Evolutionary conservation across 108 stramenopile genomes (phyloP), one percentile per base, ranked within the genome.

Genomic region (Skeletonema potamos): DNA sequence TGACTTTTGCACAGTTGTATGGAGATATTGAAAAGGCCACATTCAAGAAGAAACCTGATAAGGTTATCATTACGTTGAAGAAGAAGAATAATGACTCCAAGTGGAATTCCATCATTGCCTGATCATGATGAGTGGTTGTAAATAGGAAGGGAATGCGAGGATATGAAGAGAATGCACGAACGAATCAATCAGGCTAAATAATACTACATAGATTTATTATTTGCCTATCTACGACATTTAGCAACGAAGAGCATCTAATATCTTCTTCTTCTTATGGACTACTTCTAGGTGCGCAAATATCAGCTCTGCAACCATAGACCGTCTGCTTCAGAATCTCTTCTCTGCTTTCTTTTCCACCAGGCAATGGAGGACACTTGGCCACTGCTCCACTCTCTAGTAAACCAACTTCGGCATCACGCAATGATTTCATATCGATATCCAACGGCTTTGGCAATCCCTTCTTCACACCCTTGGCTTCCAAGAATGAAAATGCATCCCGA

Each of bases 331-430:
- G 29, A 44, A 93, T 87, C 55, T 93, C 90, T 37, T 79, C 89
- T 62, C 92, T 76, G n/a, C 82, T 81, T 27, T 73, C 68, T 22
- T 83, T 62, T 3, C 92, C 92, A 17, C 92, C 92, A 6, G 88
- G 87, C 48, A 87, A 56, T 0, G 92, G 90, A 57, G 92, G 90
- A 44, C 81, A 82, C 46, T 68, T 79, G 2, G 83, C 85, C 44
- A 96, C 87, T 20, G 92, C 90, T 5, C 96, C 94, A 27, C 79
- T 84, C 54, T 82, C 89, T 18, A 96, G 41, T 82, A 97, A 61
- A 41, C 76, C 73, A 43, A 73, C 84, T 71, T 97, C 93, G 20
- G 90, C 90, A 59, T 94, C 94, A 24, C 74, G 66, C 8, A 97
- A 85, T 11, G 83, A 56, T 69, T 94, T 71, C 76, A 96, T 73